Conservation (phyloP, 2,329 filamentous ascomycete genomes). For the Pochonia chlamydosporia region DNA sequence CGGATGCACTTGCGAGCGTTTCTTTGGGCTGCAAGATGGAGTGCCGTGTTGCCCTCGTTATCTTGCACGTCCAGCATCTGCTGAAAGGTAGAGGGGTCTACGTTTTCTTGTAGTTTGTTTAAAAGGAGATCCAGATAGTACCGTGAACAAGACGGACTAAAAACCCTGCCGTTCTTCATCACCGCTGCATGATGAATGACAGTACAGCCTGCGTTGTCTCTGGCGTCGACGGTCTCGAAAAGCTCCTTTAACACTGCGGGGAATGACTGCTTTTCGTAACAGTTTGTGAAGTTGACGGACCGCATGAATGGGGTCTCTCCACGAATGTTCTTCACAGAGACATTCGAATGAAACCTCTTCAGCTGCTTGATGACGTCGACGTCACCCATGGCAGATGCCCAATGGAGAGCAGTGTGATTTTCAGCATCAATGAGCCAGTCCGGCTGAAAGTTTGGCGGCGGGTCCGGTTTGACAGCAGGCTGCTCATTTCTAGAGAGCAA, state of each 20-base stretch:
- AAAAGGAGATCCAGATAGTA: conserved; percentile 93
- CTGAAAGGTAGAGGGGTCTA: conserved; percentile 71
- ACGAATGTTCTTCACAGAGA: conserved; percentile 63
- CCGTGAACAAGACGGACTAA: conserved; percentile 80
- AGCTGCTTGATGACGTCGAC: conserved; percentile 85
- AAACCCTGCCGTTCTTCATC: conserved; percentile 73
- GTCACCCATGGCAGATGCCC: conserved; percentile 97
- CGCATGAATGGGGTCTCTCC: conserved; percentile 93
- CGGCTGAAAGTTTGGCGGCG: conserved; percentile 79
- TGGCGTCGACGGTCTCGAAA: conserved; percentile 70
- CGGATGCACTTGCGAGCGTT: conserved; percentile 88
- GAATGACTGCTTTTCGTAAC: conserved; percentile 89
- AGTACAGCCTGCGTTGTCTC: conserved; percentile 76
- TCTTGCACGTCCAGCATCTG: conserved; percentile 78
- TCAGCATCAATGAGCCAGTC: conserved; percentile 92
- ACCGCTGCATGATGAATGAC: conserved; percentile 93
- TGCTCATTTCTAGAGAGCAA: conserved; percentile 78
- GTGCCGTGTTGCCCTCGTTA: conserved; percentile 80
- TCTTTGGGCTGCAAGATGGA: conserved; percentile 68
- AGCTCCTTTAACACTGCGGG: conserved; percentile 78
- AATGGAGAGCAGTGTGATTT: conserved; percentile 88
- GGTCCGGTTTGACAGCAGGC: conserved; percentile 65
- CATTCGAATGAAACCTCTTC: conserved; percentile 70
- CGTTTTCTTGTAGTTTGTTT: conserved; percentile 75
- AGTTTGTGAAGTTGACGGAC: conserved; percentile 93